Conservation (phyloP, 192 early-diverging fungal species). For the Dissophora globulifera region DNA sequence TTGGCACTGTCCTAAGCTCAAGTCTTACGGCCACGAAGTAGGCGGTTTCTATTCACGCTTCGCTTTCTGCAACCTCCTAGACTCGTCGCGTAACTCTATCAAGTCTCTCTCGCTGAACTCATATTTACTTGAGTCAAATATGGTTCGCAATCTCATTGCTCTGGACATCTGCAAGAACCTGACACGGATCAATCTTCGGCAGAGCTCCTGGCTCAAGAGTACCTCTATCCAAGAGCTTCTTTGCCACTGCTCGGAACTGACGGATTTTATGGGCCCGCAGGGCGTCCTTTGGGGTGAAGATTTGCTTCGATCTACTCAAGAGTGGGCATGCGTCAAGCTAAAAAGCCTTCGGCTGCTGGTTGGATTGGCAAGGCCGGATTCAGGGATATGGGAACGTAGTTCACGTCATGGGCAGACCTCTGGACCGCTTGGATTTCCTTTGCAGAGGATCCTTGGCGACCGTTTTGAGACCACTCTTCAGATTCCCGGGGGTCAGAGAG, state of each 20-base stretch:
- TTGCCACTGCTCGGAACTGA: constrained; percentile 13
- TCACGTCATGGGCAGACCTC: background rate
- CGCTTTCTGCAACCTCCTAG: constrained; percentile 9
- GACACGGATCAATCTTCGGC: constrained; percentile 6
- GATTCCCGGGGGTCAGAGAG: too few relatives aligned
- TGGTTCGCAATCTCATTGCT: constrained; percentile 3
- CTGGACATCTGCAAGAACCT: background rate
- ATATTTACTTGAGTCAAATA: background rate
- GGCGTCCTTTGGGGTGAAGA: constrained; percentile 36
- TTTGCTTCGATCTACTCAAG: background rate
- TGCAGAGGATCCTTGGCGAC: constrained; percentile 13
- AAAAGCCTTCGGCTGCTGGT: constrained; percentile 8
- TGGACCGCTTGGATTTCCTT: constrained; percentile 3
- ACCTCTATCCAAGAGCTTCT: constrained; percentile 7
- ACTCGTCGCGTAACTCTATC: background rate
- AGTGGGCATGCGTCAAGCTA: constrained; percentile 19
- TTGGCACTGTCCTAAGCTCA: constrained; percentile 23
- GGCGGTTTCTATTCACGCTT: background rate
- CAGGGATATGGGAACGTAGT: constrained; percentile 23
- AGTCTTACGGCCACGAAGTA: background rate
- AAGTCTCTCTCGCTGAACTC: background rate
- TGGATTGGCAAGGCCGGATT: constrained; percentile 31
- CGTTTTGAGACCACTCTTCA: too few relatives aligned
- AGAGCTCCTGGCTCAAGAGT: constrained; percentile 12
- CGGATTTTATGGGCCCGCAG: constrained; percentile 17